Base-by-base conservation (phyloP, 75 land plant species). In the Selaginella tamariscina region DNA sequence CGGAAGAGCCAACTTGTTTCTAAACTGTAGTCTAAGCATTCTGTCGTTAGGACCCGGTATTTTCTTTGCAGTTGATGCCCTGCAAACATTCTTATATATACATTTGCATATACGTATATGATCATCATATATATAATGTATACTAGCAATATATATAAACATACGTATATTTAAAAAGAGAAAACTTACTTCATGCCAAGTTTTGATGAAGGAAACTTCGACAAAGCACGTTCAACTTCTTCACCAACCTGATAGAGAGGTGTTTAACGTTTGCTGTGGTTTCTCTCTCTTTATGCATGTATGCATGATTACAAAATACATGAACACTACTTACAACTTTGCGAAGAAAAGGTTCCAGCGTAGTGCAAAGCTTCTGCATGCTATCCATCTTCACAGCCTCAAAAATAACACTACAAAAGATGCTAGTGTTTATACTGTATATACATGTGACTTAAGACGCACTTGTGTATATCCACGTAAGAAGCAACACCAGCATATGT, bases 191-290 rank as follows among this genome's bases (percentile, higher is more conserved):
- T 82, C 74, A 72, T 74, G 39, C 64, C 71, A 62, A 86, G 55
- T 64, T 68, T 84, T n/a, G 86, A 79, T 32, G 94, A 82, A n/a
- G 81, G 84, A 32, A 89, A 65, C 70, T 85, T 91, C 62, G 87
- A 91, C 59, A 91, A 73, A 33, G 92, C 97, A 62, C 97, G 97
- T 59, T 91, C 97, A 31, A 91, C 97, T 72, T 91, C 97, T 80
- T 91, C 97, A 80, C 97, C 90, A 24, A 91, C 93, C 97, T 91
- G 80, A 73, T 71, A 18, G 56, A 29, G 1, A 59, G 56, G 70
- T 29, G n/a, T n/a, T n/a, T n/a, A n/a, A n/a, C n/a, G n/a, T n/a
- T n/a, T n/a, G n/a, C n/a, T n/a, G n/a, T n/a, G n/a, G n/a, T n/a
- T n/a, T n/a, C n/a, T n/a, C n/a, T n/a, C n/a, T n/a, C n/a, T n/a